Conservation (phyloP, 2,329 filamentous ascomycete species). For the Neopestalotiopsis sp. region DNA sequence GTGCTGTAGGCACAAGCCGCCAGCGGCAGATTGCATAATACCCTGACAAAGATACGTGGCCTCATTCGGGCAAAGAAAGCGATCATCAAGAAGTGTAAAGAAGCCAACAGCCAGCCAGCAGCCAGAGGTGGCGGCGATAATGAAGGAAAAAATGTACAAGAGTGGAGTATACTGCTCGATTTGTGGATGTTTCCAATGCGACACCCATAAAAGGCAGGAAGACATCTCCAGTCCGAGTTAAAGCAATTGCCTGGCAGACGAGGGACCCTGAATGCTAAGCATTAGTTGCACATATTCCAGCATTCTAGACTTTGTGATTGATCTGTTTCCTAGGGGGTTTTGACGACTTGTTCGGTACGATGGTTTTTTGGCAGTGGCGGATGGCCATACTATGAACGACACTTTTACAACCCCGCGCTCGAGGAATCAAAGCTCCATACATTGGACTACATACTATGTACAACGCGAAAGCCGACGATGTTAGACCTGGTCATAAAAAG, state of each 20-base stretch:
- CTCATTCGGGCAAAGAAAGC: not conserved
- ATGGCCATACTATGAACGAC: too few relatives aligned
- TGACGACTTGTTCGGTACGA: too few relatives aligned
- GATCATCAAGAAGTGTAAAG: not conserved
- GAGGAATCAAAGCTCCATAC: too few relatives aligned
- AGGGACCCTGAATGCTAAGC: not conserved
- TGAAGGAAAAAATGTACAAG: not conserved
- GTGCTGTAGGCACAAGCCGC: not conserved
- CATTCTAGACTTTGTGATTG: too few relatives aligned
- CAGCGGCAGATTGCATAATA: not conserved
- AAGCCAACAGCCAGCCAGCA: not conserved
- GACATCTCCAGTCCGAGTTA: not conserved
- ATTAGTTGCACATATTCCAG: not conserved
- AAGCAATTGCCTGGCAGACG: not conserved
- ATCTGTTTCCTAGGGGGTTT: too few relatives aligned
- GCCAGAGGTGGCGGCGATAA: not conserved
- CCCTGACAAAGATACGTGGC: not conserved
- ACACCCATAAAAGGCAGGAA: slow-evolving; percentile 13
- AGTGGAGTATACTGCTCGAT: not conserved
- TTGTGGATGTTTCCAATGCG: not conserved
- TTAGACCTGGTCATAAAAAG: too few relatives aligned
- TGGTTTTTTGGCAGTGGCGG: too few relatives aligned
- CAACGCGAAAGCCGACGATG: too few relatives aligned
- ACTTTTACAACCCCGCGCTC: too few relatives aligned
- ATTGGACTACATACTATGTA: too few relatives aligned